Percentiles rank a stretch among this genome's conserved stretches.
phyloP scores from a whole-genome alignment of 371 early-diverging fungal genomes.

The Cokeromyces recurvatus region DNA sequence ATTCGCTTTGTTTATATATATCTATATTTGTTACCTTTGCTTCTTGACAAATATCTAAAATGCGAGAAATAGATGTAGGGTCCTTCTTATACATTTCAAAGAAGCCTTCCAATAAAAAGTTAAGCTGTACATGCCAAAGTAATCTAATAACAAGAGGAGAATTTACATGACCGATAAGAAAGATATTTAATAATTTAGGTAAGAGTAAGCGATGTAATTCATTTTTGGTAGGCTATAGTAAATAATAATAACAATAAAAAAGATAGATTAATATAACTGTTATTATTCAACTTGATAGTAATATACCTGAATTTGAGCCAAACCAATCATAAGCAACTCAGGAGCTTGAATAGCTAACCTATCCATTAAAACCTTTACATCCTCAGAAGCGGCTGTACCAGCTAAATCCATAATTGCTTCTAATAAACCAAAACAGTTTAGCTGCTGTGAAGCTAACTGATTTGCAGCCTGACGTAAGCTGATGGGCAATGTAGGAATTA shows the following conservation, averaged over 20 bases:
- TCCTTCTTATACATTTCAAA: constrained; percentile 76
- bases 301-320: constrained; percentile 63
- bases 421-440: constrained; percentile 74
- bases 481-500: constrained; percentile 42
- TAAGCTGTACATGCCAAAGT: constrained; percentile 67
- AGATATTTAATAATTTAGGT: constrained; percentile 62
- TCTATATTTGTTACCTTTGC: constrained; percentile 77
- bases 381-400: constrained; percentile 55
- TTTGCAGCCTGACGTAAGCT: constrained; percentile 45
- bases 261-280: too few species aligned
- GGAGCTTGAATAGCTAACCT: constrained; percentile 64
- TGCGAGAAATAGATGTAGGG: constrained; percentile 63
- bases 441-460: constrained; percentile 51
- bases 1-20: too few species aligned
- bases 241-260: not conserved
- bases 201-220: constrained; percentile 64
- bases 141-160: constrained; percentile 68
- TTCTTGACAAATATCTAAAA: constrained; percentile 80
- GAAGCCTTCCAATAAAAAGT: constrained; percentile 61
- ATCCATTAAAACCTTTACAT: constrained; percentile 63
- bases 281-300: too few species aligned
- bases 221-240: constrained; percentile 50
- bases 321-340: constrained; percentile 73
- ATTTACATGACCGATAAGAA: constrained; percentile 71
- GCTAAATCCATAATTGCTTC: constrained; percentile 59